Evolutionary conservation across 2,329 filamentous ascomycete genomes (phyloP), one percentile per base, ranked within the genome.

Genomic region (Aspergillus arachidicola): DNA sequence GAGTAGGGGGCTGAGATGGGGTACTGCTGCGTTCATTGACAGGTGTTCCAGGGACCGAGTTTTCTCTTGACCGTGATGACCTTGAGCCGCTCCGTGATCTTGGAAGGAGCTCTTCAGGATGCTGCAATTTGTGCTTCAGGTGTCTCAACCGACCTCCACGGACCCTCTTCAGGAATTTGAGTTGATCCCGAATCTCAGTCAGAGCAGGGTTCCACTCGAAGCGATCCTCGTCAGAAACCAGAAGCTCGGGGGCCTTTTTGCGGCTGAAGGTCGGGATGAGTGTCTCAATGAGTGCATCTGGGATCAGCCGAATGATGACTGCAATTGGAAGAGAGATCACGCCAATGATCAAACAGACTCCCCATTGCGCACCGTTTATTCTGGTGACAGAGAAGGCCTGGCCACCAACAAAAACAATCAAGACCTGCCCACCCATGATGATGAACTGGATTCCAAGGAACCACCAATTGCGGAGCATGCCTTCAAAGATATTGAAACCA

Each of bases 341-440:
- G 32, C 90, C 90, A 32, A 92, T 84, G 1, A 91, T 82, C 60
- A 92, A 81, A 36, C 88, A 91, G 77, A 89, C 87, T 7, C 82
- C 89, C 90, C 90, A 92, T 66, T 91, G 87, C 6, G 83, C 76
- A 26, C 86, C 88, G n/a, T 85, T 84, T 60, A 92, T 81, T 0
- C 82, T 83, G 9, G 78, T 78, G 1, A 89, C 87, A 12, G 87
- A 85, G 72, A 93, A 91, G 0, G 89, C 89, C 32, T 82, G 79
- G 7, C 89, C 89, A 66, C 90, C 90, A 63, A 91, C 84, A 69
- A 90, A 90, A 63, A 92, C 83, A 71, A 92, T 92, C 75, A 91
- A 75, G n/a, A 89, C 82, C 71, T 92, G 90, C 10, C 89, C 90
- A 14, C 84, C 87, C 50, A 91, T 80, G 70, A 91, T 92, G 70